Conservation (phyloP, 805 yeast genomes). For the Yarrowia hollandica region DNA sequence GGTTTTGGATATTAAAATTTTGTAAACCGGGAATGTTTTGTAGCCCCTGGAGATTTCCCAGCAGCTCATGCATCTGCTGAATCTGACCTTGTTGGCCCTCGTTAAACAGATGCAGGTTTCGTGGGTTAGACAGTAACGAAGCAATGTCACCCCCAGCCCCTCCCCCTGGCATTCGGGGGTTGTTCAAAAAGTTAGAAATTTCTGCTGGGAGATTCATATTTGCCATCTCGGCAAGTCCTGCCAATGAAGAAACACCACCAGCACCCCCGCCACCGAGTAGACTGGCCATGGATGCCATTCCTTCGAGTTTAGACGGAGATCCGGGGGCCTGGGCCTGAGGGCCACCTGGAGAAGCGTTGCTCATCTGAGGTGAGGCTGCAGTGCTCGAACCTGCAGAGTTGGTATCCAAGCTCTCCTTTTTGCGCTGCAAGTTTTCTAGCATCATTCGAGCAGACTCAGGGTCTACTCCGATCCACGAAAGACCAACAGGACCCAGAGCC, state of each 20-base stretch:
- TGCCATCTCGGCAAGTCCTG: constrained; percentile 18
- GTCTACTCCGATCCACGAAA: constrained; percentile 27
- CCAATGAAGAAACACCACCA: constrained; percentile 5
- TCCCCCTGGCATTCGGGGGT: constrained; percentile 8
- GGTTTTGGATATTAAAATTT: constrained; percentile 12
- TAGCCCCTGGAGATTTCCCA: constrained; percentile 20
- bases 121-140: constrained; percentile 17
- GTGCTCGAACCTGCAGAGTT: background rate
- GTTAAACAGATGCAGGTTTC: constrained; percentile 16
- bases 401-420: constrained; percentile 9
- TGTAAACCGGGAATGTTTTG: constrained; percentile 17
- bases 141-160: constrained; percentile 18
- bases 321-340: constrained; percentile 2
- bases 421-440: constrained; percentile 22
- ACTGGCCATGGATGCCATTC: constrained; percentile 19
- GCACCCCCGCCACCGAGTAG: constrained; percentile 16
- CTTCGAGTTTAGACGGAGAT: constrained; percentile 23
- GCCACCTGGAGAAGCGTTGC: background rate
- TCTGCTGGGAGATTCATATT: constrained; percentile 12
- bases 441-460: constrained; percentile 28
- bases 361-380: constrained; percentile 14
- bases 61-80: constrained; percentile 21
- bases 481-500: constrained; percentile 54
- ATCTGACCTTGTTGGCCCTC: constrained; percentile 29
- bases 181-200: constrained; percentile 8